These are phyloP conservation scores for Pseudogymnoascus sp. DNA, from an alignment of 2,329 filamentous ascomycete species.

Conservation along the genomic window DNA sequence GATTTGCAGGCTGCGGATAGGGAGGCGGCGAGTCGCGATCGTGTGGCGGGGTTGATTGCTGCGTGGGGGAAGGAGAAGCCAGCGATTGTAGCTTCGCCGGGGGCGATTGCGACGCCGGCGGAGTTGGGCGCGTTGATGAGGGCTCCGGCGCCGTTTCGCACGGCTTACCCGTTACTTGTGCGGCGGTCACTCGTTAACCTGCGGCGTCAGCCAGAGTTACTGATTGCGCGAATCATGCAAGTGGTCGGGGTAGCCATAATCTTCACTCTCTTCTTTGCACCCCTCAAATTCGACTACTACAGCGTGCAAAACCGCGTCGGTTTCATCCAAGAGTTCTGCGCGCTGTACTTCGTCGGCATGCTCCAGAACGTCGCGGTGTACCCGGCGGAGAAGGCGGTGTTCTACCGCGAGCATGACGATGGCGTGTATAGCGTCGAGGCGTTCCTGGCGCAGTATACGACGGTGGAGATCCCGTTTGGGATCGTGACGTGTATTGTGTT, in stretches of 20 bases:
- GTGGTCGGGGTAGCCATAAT: slow-evolving; percentile 55
- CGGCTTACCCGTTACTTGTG: slow-evolving; percentile 59
- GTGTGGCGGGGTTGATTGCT: slow-evolving; percentile 52
- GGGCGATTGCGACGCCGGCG: slow-evolving; percentile 50
- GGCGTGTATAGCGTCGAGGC: slow-evolving; percentile 62
- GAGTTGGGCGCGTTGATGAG: slow-evolving; percentile 62
- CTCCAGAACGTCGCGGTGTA: slow-evolving; percentile 71
- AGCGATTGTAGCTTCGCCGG: slow-evolving; percentile 14
- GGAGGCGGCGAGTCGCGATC: slow-evolving; percentile 54
- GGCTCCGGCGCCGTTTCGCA: slow-evolving; percentile 50
- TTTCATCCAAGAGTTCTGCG: slow-evolving; percentile 62
- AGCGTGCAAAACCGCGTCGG: slow-evolving; percentile 66
- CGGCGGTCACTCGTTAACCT: slow-evolving; percentile 62
- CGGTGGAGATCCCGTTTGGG: slow-evolving; percentile 65
- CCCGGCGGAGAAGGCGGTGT: slow-evolving; percentile 63
- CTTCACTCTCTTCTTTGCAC: slow-evolving; percentile 62
- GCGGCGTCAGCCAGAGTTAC: slow-evolving; percentile 53
- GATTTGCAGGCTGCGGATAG: slow-evolving; percentile 58
- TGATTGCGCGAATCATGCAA: slow-evolving; percentile 59
- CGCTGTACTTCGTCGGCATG: slow-evolving; percentile 70
- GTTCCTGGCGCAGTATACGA: slow-evolving; percentile 62
- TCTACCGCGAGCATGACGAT: slow-evolving; percentile 69
- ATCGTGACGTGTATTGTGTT: slow-evolving; percentile 57
- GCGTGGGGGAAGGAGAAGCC: slow-evolving; percentile 39
- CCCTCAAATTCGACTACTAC: slow-evolving; percentile 59